Base-by-base conservation (phyloP, 495 filamentous ascomycete species). In the Daldinia grandis region DNA sequence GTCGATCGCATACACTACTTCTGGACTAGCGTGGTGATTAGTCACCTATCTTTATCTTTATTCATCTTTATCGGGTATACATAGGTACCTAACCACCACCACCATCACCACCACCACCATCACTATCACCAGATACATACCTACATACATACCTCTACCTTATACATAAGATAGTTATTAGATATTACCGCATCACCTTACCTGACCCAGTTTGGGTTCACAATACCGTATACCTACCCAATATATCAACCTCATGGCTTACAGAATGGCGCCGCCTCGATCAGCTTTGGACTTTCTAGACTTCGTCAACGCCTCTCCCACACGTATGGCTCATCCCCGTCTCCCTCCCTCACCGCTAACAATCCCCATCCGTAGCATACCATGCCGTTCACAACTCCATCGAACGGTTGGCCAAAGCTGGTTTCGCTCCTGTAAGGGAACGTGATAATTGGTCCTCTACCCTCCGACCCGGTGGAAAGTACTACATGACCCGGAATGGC, bases 271-370 rank as follows among this genome's bases (percentile, higher is more conserved):
- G 47, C 85, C 87, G 24, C 85, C 86, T 58, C 80, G 86, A 33
- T 84, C 88, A 58, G 94, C 92, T 57, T 81, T 91, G 81, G 92
- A 94, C 79, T 97, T 99, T 75, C 79, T 98, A 73, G 91, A 92
- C 77, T 99, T 97, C 83, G 89, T 99, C 77, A 95, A 98, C 80
- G 91, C 91, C 60, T 97, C 94, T 55, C 95, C 96, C 12, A 97
- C 94, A 64, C 95, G 95, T 99, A 88, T 68, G 90, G 68, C 30
- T 59, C 24, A n/a, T 59, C 27, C 8, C 19, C 28, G 28, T 59
- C 27, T 10, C 15, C 28, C 24, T 14, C 27, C 19, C 31, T 25
- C 40, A 35, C 24, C 42, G 27, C 74, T 81, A 73, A 79, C 62
- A 57, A 0, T 15, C 19, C 37, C 35, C 54, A 35, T 58, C 17